Evolutionary conservation across 2,329 filamentous ascomycete genomes (phyloP).

Genomic region (Alternaria arborescens): DNA sequence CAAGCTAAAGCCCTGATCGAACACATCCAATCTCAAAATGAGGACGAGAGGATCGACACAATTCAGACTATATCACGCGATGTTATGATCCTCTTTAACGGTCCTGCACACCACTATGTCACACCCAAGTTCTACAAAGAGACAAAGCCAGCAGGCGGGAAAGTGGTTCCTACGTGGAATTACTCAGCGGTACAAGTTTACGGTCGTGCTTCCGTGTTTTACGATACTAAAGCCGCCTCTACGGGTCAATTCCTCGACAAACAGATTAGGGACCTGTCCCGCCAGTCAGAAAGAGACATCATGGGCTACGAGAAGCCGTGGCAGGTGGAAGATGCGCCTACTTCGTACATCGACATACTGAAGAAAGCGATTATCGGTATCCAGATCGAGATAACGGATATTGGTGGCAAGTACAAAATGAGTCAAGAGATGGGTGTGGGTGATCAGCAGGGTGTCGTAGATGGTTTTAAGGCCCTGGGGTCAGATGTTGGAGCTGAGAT

Average conservation of each 20-base stretch:
- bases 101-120: not conserved
- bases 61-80: not conserved
- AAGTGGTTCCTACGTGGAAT: not conserved
- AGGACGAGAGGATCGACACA: not conserved
- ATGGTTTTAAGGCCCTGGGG: not conserved
- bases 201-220: not conserved
- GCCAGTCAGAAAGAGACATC: constrained; percentile 63
- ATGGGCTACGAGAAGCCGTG: constrained; percentile 67
- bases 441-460: constrained; percentile 57
- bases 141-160: not conserved
- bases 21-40: no score
- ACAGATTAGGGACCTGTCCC: not conserved
- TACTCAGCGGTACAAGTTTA: constrained; percentile 1
- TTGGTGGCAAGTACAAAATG: constrained; percentile 44
- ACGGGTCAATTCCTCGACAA: not conserved
- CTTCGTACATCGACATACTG: constrained; percentile 59
- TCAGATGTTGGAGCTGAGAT: not conserved
- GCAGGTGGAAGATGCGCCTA: constrained; percentile 66
- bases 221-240: not conserved
- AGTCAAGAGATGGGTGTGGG: constrained; percentile 31
- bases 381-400: constrained; percentile 31
- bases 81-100: not conserved
- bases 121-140: not conserved
- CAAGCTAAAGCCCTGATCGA: no score
- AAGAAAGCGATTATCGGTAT: constrained; percentile 38